Base-by-base conservation (phyloP, 2,329 filamentous ascomycete genomes). In the Claviceps citrina region DNA sequence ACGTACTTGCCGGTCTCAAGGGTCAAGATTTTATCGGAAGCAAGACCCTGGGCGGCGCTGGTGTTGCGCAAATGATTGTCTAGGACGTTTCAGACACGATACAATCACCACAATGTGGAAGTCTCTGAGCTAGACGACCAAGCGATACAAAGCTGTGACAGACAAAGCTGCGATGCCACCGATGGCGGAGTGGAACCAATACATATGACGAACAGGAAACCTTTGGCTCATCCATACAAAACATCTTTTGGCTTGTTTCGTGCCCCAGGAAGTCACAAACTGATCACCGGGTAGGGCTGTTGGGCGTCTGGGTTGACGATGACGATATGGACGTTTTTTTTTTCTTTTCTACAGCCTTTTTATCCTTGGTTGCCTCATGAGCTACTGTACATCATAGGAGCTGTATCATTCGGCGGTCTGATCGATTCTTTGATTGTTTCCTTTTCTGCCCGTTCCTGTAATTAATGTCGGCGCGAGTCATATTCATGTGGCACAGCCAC, bases 21-120 rank as follows among this genome's bases (percentile, higher is more conserved):
- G 81, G 82, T 44, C 84, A 93, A 65, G 81, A 76, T 27, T 93
- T 93, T 62, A 77, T 86, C 49, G 83, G 83, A 45, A 95, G 87
- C 71, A 96, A 96, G 76, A 96, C 89, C 13, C 71, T 98, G 39
- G 91, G 91, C 49, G 91, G 91, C 39, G 81, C 84, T 50, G 89
- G 89, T 39, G 82, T 95, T 50, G 91, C 86, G 46, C 87, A 95
- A 68, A 95, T 96, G 89, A 95, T 96, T 64, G 86, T 96, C 55
- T 93, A 70, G 66, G 51, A 42, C 25, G 13, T 7, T 22, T 34
- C 3, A 22, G n/a, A 31, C 15, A 5, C 38, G 19, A 19, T 16
- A 5, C 19, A 36, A 15, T 16, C 22, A 30, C 19, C 30, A 36
- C 25, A 4, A 25, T 18, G 12, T 13, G 15, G 13, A 28, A 22